These are phyloP conservation scores for Pseudozyma thailandica DNA, from an alignment of 1,284 basidiomycete genomes.

Conservation along the genomic window DNA sequence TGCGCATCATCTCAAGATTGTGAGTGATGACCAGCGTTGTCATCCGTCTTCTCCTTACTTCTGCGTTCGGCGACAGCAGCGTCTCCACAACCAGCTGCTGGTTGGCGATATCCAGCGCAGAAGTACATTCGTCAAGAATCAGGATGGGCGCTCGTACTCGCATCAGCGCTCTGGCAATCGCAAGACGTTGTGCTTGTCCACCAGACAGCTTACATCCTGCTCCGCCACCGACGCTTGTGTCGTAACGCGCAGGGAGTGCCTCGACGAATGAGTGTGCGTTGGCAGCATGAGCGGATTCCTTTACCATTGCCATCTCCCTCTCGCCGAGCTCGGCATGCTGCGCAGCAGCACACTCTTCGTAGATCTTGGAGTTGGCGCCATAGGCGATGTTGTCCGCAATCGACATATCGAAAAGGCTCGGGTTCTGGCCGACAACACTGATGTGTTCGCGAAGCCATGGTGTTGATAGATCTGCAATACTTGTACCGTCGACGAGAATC, in stretches of 20 bases:
- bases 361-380: conserved; percentile 38
- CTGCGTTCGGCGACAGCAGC: conserved; percentile 69
- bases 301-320: conserved; percentile 71
- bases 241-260: conserved; percentile 82
- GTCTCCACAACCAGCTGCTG: conserved; percentile 76
- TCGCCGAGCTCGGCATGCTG: background rate
- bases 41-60: conserved; percentile 58
- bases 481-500: conserved; percentile 47
- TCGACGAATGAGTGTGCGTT: conserved; percentile 88
- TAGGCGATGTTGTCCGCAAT: conserved; percentile 60
- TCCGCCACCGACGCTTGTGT: conserved; percentile 87
- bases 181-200: conserved; percentile 91
- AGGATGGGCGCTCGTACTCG: conserved; percentile 77
- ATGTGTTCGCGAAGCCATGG: conserved; percentile 57
- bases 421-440: conserved; percentile 56
- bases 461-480: conserved; percentile 19
- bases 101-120: conserved; percentile 76
- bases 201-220: conserved; percentile 83
- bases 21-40: conserved; percentile 94
- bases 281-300: conserved; percentile 78
- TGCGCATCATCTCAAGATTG: conserved; percentile 87
- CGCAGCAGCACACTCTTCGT: conserved; percentile 1
- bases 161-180: conserved; percentile 90
- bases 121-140: conserved; percentile 93
- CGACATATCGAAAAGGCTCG: conserved; percentile 56